phyloP scores from a whole-genome alignment of 169 alveolate genomes.

The Eimeria brunetti region DNA sequence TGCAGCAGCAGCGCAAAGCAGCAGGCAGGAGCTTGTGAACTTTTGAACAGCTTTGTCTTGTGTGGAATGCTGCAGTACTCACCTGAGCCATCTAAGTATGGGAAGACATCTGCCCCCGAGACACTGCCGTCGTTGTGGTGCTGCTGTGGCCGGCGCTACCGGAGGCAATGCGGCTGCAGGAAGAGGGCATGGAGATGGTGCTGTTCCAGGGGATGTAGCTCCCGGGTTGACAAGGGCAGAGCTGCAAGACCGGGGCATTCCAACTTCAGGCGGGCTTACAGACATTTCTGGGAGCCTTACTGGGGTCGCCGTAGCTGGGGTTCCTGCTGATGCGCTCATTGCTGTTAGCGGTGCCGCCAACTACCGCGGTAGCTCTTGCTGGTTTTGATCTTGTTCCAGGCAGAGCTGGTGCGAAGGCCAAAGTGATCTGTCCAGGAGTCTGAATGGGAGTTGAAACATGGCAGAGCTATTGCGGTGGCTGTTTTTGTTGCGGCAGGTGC shows the following conservation, averaged over 20 bases:
- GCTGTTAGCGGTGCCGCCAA: not conserved
- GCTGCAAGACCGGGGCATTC: not conserved
- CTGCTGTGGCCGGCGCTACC: slow-evolving; percentile 2
- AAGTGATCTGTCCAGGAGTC: not conserved
- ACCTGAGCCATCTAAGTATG: slow-evolving; percentile 13
- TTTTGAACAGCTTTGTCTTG: no score
- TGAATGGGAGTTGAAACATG: not conserved
- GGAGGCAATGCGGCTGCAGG: slow-evolving; percentile 6
- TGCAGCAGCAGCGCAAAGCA: slow-evolving; percentile 31
- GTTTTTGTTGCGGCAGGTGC: not conserved
- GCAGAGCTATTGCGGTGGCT: not conserved
- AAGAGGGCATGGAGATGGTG: not conserved
- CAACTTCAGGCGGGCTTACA: not conserved
- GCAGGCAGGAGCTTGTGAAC: not conserved
- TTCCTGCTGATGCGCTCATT: not conserved
- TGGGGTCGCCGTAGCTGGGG: slow-evolving; percentile 3
- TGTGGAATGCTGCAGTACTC: not conserved
- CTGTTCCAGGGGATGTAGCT: not conserved
- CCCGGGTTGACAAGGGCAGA: not conserved
- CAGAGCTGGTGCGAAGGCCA: not conserved
- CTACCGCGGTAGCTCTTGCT: not conserved
- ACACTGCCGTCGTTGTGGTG: not conserved
- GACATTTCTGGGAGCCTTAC: not conserved
- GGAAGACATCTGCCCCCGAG: slow-evolving; percentile 22
- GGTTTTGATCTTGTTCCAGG: not conserved